Percentiles rank a stretch among this genome's conserved stretches.
phyloP scores from a whole-genome alignment of 75 land plant genomes.

The Larix kaempferi region DNA sequence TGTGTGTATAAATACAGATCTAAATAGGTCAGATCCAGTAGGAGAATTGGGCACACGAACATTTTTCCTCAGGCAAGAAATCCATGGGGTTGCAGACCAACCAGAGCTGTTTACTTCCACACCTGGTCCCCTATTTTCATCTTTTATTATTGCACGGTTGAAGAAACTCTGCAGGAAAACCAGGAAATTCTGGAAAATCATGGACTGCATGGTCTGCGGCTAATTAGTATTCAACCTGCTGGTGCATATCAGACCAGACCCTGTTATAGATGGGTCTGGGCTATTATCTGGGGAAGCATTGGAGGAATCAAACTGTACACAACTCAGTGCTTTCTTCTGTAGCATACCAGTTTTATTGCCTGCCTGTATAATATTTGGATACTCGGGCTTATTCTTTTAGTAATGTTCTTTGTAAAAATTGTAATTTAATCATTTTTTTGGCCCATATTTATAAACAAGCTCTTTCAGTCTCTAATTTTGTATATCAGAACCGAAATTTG shows the following conservation, averaged over 20 bases:
- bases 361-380: neutral
- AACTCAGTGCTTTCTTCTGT: neutral
- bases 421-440: neutral
- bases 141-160: constrained; percentile 16
- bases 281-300: neutral
- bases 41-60: constrained; percentile 57
- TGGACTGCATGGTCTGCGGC: constrained; percentile 26
- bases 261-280: too few species aligned
- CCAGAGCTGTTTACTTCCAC: constrained; percentile 8
- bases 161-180: constrained; percentile 32
- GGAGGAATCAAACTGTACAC: neutral
- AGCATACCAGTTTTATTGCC: neutral
- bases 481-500: neutral
- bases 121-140: constrained; percentile 9
- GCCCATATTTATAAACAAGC: neutral
- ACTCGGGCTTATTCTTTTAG: neutral
- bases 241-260: too few species aligned
- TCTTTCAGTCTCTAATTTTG: neutral
- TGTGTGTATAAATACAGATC: constrained; percentile 18
- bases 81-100: neutral
- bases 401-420: neutral
- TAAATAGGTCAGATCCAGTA: constrained; percentile 29
- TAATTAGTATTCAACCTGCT: constrained; percentile 4
- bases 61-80: constrained; percentile 30
- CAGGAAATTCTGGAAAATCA: constrained; percentile 41